phyloP scores from a whole-genome alignment of 116 monocot species.

The Cymodocea nodosa region DNA sequence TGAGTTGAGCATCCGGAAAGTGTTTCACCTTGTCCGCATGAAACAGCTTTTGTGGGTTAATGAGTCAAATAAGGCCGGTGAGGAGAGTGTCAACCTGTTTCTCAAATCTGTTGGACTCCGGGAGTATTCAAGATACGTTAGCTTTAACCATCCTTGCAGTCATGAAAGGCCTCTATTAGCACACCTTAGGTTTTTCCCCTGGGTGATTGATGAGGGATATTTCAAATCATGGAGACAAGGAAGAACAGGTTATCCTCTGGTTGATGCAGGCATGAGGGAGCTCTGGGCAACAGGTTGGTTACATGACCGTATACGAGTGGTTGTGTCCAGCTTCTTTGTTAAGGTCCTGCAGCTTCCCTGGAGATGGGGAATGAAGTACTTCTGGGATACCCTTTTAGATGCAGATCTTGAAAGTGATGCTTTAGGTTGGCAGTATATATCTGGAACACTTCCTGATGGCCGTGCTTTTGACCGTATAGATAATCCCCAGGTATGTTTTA shows the following conservation, averaged over 20 bases:
- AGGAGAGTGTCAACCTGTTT: conserved; percentile 83
- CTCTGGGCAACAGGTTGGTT: conserved; percentile 98
- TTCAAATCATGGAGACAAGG: conserved; percentile 97
- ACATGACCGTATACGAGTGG: conserved; percentile 87
- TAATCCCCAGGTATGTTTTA: conserved; percentile 68
- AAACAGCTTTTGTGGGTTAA: conserved; percentile 90
- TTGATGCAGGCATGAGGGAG: conserved; percentile 98
- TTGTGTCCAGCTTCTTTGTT: conserved; percentile 92
- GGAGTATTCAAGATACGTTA: conserved; percentile 87
- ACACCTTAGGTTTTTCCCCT: conserved; percentile 78
- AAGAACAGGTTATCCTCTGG: conserved; percentile 91
- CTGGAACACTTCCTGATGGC: conserved; percentile 89
- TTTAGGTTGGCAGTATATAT: conserved; percentile 96
- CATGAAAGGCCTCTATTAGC: conserved; percentile 77
- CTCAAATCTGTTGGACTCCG: conserved; percentile 75
- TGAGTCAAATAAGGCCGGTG: conserved; percentile 59
- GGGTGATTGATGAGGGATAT: conserved; percentile 64
- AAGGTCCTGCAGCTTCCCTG: conserved; percentile 95
- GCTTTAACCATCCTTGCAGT: conserved; percentile 89
- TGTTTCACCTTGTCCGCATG: conserved; percentile 87
- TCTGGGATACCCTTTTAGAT: conserved; percentile 92
- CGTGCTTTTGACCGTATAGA: conserved; percentile 86
- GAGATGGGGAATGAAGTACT: conserved; percentile 99
- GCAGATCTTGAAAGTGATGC: conserved; percentile 98
- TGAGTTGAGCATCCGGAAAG: conserved; percentile 87